Percentiles rank a stretch among this genome's conserved stretches.
phyloP scores from a whole-genome alignment of 225 moss, liverwort and hornwort genomes.

The Ulota crispa region DNA sequence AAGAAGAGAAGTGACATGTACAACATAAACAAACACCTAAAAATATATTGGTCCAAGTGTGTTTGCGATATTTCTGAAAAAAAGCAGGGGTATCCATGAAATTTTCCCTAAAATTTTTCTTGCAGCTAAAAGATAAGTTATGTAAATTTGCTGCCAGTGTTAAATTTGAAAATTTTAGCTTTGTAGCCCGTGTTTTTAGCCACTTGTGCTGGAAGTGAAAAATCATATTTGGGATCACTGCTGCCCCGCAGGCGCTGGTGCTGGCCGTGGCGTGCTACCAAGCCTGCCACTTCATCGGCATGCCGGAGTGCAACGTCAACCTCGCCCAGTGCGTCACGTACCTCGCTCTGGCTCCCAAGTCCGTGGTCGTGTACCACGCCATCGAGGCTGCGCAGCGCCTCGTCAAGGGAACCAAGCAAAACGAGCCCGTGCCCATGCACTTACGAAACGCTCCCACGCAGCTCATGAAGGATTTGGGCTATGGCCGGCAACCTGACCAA shows the following conservation, averaged over 20 bases:
- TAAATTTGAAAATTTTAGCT: too few species aligned
- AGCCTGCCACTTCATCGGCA: slow-evolving; percentile 82
- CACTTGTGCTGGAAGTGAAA: too few species aligned
- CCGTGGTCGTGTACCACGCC: slow-evolving; percentile 73
- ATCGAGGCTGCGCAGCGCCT: slow-evolving; percentile 79
- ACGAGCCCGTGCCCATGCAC: slow-evolving; percentile 87
- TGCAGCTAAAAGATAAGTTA: too few species aligned
- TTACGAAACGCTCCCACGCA: slow-evolving; percentile 74
- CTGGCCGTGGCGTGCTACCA: slow-evolving; percentile 86
- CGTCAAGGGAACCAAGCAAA: slow-evolving; percentile 68
- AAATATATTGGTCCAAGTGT: too few species aligned
- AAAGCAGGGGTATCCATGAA: too few species aligned
- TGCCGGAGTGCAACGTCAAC: slow-evolving; percentile 92
- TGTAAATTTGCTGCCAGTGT: too few species aligned
- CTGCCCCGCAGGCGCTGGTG: slow-evolving; percentile 52
- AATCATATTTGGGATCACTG: too few species aligned
- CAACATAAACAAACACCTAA: too few species aligned
- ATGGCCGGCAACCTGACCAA: slow-evolving; percentile 65
- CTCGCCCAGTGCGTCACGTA: slow-evolving; percentile 88
- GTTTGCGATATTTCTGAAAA: too few species aligned
- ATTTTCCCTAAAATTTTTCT: too few species aligned
- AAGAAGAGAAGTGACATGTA: too few species aligned
- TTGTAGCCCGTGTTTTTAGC: too few species aligned
- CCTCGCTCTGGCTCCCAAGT: slow-evolving; percentile 76
- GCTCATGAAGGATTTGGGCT: slow-evolving; percentile 81